Evolutionary conservation across 75 land plant species (phyloP).

Genomic region (Selaginella moellendorffii): DNA sequence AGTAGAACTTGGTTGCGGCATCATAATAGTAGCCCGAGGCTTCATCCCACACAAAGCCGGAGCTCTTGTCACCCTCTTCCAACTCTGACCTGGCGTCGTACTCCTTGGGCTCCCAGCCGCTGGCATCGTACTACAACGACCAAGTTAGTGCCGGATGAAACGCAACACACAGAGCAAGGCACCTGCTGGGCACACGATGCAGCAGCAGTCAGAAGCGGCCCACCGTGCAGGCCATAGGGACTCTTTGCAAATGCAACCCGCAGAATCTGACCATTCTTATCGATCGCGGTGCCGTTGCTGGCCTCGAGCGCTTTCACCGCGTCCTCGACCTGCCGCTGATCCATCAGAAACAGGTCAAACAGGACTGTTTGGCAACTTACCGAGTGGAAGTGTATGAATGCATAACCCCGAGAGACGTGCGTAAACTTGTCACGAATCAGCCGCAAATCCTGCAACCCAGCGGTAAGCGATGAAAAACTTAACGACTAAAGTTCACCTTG

Average conservation of each 20-base stretch:
- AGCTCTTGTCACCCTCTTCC: not conserved
- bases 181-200: constrained; percentile 4
- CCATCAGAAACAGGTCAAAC: not conserved
- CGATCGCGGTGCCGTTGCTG: not conserved
- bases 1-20: constrained; percentile 3
- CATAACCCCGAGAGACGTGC: constrained; percentile 10
- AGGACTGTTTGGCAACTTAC: not conserved
- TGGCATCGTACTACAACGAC: constrained; percentile 5
- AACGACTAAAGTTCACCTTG: not conserved
- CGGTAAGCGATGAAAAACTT: not conserved
- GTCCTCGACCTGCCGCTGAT: not conserved
- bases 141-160: no score
- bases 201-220: not conserved
- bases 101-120: constrained; percentile 6
- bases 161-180: no score
- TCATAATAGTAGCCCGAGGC: constrained; percentile 7
- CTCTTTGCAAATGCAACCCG: constrained; percentile 3
- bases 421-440: constrained; percentile 5
- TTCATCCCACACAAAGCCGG: constrained; percentile 5
- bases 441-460: constrained; percentile 7
- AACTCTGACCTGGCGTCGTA: constrained; percentile 16
- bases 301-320: constrained; percentile 16
- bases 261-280: constrained; percentile 6
- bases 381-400: constrained; percentile 5
- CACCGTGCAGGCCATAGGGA: not conserved